Base-by-base conservation (phyloP, 2,329 filamentous ascomycete genomes). In the Paecilomyces formosus region DNA sequence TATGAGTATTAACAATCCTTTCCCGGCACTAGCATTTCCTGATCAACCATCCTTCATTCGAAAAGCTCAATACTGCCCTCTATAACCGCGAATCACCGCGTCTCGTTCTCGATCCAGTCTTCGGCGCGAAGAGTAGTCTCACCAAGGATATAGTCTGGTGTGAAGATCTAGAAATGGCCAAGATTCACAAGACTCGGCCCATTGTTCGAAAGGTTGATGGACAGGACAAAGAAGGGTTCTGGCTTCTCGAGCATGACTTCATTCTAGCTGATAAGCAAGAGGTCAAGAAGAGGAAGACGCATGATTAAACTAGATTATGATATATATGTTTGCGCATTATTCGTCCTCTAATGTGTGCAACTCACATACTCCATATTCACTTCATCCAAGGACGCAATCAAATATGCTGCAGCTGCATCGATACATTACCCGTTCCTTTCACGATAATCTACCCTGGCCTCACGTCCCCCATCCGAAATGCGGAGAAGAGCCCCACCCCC, bases 261-360 rank as follows among this genome's bases (percentile, higher is more conserved):
- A 50, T 55, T 15, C 39, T 55, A n/a, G 54, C 54, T 26, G 54
- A 55, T 55, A 55, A 49, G 33, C 54, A 55, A 21, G 54, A 22
- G 9, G 54, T 31, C 30, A 45, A 50, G 33, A 24, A 21, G 21
- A 13, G 54, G 21, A 55, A 55, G 24, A 55, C 54, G 33, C 53
- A 54, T 54, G 53, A 54, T 35, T 54, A 54, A 18, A 18, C 8
- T 21, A 45, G 8, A 6, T n/a, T n/a, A 45, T 3, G 39, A 21
- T 13, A 3, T 39, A 21, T 7, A 31, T 45, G 4, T 45, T 3
- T 45, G 24, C 6, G 24, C 2, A 45, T 45, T 1, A 21, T 45
- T n/a, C 15, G n/a, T 45, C 9, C n/a, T 45, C 8, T 45, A 15
- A 7, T n/a, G 18, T 45, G 18, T 45, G 39, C 6, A 18, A 45